phyloP scores from a whole-genome alignment of 2,329 filamentous ascomycete genomes.

The Lasiodiplodia sp. region DNA sequence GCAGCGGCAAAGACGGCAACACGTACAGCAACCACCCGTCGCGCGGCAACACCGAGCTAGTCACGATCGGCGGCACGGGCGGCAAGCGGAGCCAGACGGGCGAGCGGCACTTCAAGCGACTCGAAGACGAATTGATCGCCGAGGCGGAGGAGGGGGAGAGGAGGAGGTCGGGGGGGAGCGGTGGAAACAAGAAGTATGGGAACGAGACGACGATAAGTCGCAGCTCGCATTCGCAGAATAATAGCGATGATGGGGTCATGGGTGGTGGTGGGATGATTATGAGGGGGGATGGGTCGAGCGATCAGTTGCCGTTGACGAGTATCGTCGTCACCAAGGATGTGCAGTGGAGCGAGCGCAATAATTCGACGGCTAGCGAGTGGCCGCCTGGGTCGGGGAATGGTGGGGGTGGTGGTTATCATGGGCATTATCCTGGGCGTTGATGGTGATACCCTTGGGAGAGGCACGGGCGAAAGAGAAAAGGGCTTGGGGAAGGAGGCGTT shows the following conservation, averaged over 20 bases:
- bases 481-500: too few relatives aligned
- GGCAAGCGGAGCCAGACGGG: constrained; percentile 24
- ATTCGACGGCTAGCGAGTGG: background rate
- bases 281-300: background rate
- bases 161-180: too few relatives aligned
- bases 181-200: background rate
- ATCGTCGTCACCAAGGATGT: constrained; percentile 26
- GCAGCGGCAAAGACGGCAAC: background rate
- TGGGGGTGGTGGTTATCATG: background rate
- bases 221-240: background rate
- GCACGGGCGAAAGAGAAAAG: too few relatives aligned
- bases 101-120: constrained; percentile 28
- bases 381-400: background rate
- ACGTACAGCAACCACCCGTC: background rate
- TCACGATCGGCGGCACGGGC: constrained; percentile 22
- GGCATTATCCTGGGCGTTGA: background rate
- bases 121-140: constrained; percentile 15
- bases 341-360: constrained; percentile 14
- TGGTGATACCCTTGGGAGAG: too few relatives aligned
- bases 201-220: constrained; percentile 7
- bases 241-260: background rate
- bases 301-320: constrained; percentile 17
- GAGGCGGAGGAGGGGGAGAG: background rate
- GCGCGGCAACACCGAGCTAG: constrained; percentile 18
- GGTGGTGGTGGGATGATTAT: background rate